These are phyloP conservation scores for Rhizophora mangle DNA, from an alignment of 345 rosid species.

Conservation along the genomic window DNA sequence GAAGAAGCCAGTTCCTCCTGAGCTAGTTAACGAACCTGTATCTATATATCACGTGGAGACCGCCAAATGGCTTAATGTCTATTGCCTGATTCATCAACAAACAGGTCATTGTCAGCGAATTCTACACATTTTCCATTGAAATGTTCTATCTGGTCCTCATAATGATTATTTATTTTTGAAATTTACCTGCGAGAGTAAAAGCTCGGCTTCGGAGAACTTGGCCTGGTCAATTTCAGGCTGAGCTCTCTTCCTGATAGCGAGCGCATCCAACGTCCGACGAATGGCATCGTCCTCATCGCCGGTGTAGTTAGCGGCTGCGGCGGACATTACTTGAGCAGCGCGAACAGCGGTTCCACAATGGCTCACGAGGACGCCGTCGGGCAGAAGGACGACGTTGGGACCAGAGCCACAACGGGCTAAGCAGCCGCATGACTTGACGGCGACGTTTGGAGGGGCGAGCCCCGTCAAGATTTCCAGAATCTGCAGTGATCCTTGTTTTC, in stretches of 20 bases:
- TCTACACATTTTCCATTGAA: not conserved
- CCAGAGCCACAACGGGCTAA: slow-evolving; percentile 88
- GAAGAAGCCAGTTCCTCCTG: not conserved
- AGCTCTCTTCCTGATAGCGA: slow-evolving; percentile 65
- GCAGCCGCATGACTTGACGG: slow-evolving; percentile 64
- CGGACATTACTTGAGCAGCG: slow-evolving; percentile 53
- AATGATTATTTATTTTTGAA: not conserved
- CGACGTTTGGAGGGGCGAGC: slow-evolving; percentile 60
- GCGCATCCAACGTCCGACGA: slow-evolving; percentile 45
- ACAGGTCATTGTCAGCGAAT: not conserved
- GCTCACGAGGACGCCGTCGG: slow-evolving; percentile 52
- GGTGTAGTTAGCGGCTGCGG: slow-evolving; percentile 1
- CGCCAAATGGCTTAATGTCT: slow-evolving; percentile 63
- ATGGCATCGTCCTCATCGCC: slow-evolving; percentile 27
- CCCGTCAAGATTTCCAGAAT: slow-evolving; percentile 54
- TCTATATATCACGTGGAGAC: slow-evolving; percentile 63
- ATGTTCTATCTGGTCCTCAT: not conserved
- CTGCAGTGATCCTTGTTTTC: slow-evolving; percentile 71
- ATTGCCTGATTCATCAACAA: slow-evolving; percentile 52
- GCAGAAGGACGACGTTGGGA: slow-evolving; percentile 72
- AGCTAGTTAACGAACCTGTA: slow-evolving; percentile 44
- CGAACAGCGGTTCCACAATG: slow-evolving; percentile 72
- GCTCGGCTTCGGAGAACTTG: slow-evolving; percentile 50
- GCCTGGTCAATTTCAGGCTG: slow-evolving; percentile 42
- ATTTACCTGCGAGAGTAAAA: slow-evolving; percentile 60